Evolutionary conservation across 2,329 filamentous ascomycete genomes (phyloP), one percentile per base, ranked within the genome.

Genomic region (Ascocoryne sarcoides): DNA sequence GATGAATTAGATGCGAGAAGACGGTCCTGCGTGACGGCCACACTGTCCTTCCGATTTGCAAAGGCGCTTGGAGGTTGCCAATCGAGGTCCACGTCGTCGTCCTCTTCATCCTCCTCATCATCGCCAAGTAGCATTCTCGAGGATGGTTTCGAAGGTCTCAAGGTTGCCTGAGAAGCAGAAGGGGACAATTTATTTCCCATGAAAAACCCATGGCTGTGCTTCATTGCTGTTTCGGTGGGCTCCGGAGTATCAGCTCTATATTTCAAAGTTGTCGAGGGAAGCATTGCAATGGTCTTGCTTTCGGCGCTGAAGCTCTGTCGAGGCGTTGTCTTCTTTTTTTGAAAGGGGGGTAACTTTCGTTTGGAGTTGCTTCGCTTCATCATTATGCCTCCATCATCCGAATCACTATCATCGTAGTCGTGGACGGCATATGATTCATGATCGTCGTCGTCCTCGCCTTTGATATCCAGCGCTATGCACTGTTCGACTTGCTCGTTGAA

Each of bases 401-500:
- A 85, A 44, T 79, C 82, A 43, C 64, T 69, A 26, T 73, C 72
- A 3, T 70, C 63, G 17, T 78, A 73, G 10, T 67, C 62, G 18
- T 64, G 57, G 4, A 46, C 39, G 21, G 46, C 32, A 35, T 50
- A 52, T 5, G 49, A 36, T 20, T 66, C 63, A 4, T 43, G 40
- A 10, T 87, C 82, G 2, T 84, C 82, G 5, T 86, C 64, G 65
- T 53, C 82, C 79, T 53, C 82, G 79, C 88, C 58, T 75, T 93
- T 93, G 52, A 79, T 73, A 23, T 96, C 89, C 21, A 98, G 77
- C 5, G 92, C 92, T 49, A 95, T 95, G 60, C 89, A 95, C 60
- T 96, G 90, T 60, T 89, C 82, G 2, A 98, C 92, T 64, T 90
- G 84, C 58, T 95, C 85, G 58, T 95, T 92, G 62, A 98, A 98